These are phyloP conservation scores for Diaporthe citrichinensis DNA, from an alignment of 2,329 filamentous ascomycete genomes.

Conservation along the genomic window DNA sequence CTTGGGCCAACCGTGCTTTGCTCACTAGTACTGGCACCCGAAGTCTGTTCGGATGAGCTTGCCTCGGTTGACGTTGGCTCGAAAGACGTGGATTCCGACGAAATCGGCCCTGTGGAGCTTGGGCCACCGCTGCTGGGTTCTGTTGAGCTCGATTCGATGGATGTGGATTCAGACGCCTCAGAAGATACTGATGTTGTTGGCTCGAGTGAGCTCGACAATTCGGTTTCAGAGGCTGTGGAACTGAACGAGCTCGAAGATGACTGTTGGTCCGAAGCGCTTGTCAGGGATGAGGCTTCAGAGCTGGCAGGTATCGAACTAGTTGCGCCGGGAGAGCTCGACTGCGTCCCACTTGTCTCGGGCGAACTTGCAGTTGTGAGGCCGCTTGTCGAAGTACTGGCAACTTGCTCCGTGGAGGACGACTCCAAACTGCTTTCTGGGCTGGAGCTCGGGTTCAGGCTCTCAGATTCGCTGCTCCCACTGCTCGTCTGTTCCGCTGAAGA, in stretches of 20 bases:
- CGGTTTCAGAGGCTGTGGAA: not conserved
- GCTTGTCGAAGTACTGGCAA: not conserved
- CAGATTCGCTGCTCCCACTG: conserved; percentile 2
- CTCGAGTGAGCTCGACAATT: not conserved
- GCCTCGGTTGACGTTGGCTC: not conserved
- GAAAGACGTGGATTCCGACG: not conserved
- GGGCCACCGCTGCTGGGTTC: not conserved
- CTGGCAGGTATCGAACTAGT: not conserved
- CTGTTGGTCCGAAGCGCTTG: not conserved
- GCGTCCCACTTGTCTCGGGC: not conserved
- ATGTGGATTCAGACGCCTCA: not conserved
- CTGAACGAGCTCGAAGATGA: not conserved
- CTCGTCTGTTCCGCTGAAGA: not conserved
- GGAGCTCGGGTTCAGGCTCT: not conserved
- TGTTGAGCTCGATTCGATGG: not conserved
- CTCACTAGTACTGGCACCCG: not conserved
- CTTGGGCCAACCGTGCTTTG: not conserved
- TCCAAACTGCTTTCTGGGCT: not conserved
- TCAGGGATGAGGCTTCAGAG: not conserved
- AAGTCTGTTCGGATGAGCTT: not conserved
- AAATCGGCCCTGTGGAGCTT: not conserved
- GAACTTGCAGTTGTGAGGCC: not conserved
- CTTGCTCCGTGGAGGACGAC: not conserved
- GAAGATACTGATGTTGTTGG: not conserved
- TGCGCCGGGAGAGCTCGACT: not conserved